Conservation (phyloP, 202 grass and related monocot genomes). For the Schoenoplectus triqueter region DNA sequence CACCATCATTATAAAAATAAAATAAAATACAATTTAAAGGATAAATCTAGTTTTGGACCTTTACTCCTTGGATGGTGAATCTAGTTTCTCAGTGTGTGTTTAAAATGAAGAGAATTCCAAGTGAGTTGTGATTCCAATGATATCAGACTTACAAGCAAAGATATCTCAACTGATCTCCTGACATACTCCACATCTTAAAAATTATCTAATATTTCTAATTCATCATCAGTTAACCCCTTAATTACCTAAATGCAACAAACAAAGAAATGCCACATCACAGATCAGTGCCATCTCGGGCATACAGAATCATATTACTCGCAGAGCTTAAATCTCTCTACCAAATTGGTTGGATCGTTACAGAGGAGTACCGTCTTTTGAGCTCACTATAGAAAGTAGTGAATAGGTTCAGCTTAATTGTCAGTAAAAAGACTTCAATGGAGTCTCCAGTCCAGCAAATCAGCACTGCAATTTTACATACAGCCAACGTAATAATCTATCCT, state of each 20-base stretch:
- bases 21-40: background rate
- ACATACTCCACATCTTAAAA: conserved; percentile 90
- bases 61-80: background rate
- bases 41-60: background rate
- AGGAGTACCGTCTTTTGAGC: background rate
- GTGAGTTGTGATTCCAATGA: background rate
- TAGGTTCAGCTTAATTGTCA: background rate
- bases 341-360: background rate
- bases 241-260: conserved; percentile 56
- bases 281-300: background rate
- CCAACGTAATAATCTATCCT: background rate
- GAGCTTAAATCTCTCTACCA: background rate
- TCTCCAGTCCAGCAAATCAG: background rate
- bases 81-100: background rate
- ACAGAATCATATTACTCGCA: background rate
- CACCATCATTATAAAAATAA: conserved; percentile 5
- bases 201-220: conserved; percentile 66
- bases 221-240: conserved; percentile 62
- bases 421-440: background rate
- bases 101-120: background rate
- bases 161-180: conserved; percentile 76
- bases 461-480: background rate
- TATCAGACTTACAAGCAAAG: conserved; percentile 56
- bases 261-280: background rate
- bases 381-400: background rate